phyloP scores from a whole-genome alignment of 2,329 filamentous ascomycete species.

The Arachnopeziza araneosa region DNA sequence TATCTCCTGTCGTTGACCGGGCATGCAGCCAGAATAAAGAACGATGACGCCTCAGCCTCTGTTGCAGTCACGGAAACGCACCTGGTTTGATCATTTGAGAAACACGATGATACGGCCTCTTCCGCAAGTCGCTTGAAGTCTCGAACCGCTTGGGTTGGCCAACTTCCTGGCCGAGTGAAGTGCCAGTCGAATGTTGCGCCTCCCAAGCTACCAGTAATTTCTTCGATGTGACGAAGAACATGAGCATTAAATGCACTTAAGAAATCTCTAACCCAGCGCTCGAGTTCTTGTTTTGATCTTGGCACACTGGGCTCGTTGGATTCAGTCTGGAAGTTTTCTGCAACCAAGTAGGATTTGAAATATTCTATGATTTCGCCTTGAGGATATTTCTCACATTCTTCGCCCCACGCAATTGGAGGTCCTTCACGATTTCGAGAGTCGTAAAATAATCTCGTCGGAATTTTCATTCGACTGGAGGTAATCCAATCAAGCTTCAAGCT shows the following conservation, averaged over 20 bases:
- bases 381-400: background rate
- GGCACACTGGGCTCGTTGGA: background rate
- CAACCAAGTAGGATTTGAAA: background rate
- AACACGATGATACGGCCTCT: too few relatives aligned
- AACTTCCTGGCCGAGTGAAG: too few relatives aligned
- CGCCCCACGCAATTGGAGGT: background rate
- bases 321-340: background rate
- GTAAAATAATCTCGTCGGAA: background rate
- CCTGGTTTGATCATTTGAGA: too few relatives aligned
- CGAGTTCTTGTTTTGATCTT: background rate
- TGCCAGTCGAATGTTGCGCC: too few relatives aligned
- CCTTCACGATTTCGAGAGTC: background rate
- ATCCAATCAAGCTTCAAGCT: background rate
- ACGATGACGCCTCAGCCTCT: too few relatives aligned
- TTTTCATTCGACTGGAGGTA: background rate
- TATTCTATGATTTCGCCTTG: background rate
- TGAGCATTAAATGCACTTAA: background rate
- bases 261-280: slow-evolving; percentile 1
- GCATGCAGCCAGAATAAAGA: too few relatives aligned
- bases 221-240: background rate
- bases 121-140: too few relatives aligned
- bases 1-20: too few relatives aligned
- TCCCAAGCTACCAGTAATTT: too few relatives aligned
- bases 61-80: too few relatives aligned
- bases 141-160: too few relatives aligned